A percentile compares a stretch with the other conserved stretches of the same genome.
Evolutionary conservation across 257 asterid species (phyloP).

Genomic region (Buddleja alternifolia): DNA sequence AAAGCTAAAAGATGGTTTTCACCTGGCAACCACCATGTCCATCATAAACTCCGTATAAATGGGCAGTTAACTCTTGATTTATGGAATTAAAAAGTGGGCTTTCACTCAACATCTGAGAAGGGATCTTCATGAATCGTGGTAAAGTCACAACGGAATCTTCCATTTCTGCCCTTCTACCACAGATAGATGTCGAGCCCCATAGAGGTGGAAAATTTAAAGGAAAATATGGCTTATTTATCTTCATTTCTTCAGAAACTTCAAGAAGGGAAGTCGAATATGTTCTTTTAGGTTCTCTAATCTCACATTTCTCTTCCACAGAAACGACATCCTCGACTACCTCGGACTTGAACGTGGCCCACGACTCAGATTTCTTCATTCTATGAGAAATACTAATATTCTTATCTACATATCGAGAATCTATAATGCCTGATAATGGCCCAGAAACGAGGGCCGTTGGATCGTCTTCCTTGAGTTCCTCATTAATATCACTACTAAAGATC

Average conservation of each 20-base stretch:
- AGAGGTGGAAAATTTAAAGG: constrained; percentile 54
- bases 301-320: constrained; percentile 30
- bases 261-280: constrained; percentile 42
- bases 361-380: constrained; percentile 34
- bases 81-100: constrained; percentile 34
- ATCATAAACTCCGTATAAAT: constrained; percentile 84
- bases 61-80: constrained; percentile 50
- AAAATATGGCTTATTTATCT: constrained; percentile 36
- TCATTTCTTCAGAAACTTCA: constrained; percentile 52
- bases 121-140: constrained; percentile 62
- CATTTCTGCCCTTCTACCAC: constrained; percentile 87
- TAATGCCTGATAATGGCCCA: constrained; percentile 15
- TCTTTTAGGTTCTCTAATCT: constrained; percentile 42
- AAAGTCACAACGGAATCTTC: constrained; percentile 71
- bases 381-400: constrained; percentile 33
- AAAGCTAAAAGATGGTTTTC: not conserved
- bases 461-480: constrained; percentile 28
- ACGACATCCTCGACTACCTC: constrained; percentile 42
- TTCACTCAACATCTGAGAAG: constrained; percentile 60
- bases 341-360: constrained; percentile 34
- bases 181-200: constrained; percentile 73
- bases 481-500: constrained; percentile 28
- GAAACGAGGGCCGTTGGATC: constrained; percentile 15
- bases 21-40: constrained; percentile 97
- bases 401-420: constrained; percentile 34